These are phyloP conservation scores for Aspergillus sp. DNA, from an alignment of 2,329 filamentous ascomycete genomes.

Conservation along the genomic window DNA sequence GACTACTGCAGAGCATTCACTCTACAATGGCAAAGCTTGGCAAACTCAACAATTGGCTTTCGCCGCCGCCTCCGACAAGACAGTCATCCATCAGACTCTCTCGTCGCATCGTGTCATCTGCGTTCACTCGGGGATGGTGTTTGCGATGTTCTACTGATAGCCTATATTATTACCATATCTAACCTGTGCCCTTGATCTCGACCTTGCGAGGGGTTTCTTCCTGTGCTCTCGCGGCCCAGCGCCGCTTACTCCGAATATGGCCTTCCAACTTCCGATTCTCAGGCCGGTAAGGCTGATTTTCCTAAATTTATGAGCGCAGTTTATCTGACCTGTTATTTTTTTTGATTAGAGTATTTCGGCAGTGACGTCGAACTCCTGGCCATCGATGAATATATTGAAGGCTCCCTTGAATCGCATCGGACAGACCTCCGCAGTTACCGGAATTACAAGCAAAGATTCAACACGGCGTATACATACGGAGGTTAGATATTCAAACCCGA, in stretches of 20 bases:
- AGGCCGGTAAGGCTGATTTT: slow-evolving; percentile 43
- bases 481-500: slow-evolving; percentile 10
- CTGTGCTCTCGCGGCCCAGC: slow-evolving; percentile 33
- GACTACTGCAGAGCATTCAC: slow-evolving; percentile 19
- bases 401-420: slow-evolving; percentile 37
- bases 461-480: slow-evolving; percentile 16
- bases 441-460: slow-evolving; percentile 12
- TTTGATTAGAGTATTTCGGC: slow-evolving; percentile 45
- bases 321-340: slow-evolving; percentile 13
- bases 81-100: slow-evolving; percentile 8
- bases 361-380: slow-evolving; percentile 46
- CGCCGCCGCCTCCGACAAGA: slow-evolving; percentile 27
- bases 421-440: slow-evolving; percentile 20
- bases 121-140: slow-evolving; percentile 27
- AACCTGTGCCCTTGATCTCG: not conserved
- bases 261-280: slow-evolving; percentile 51
- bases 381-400: slow-evolving; percentile 40
- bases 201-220: slow-evolving; percentile 15
- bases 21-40: slow-evolving; percentile 26
- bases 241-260: slow-evolving; percentile 47
- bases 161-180: slow-evolving; percentile 4
- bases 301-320: not conserved
- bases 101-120: slow-evolving; percentile 18
- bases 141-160: slow-evolving; percentile 16
- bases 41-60: slow-evolving; percentile 24